phyloP scores from a whole-genome alignment of 2,329 filamentous ascomycete genomes.

The Fusarium sp. region DNA sequence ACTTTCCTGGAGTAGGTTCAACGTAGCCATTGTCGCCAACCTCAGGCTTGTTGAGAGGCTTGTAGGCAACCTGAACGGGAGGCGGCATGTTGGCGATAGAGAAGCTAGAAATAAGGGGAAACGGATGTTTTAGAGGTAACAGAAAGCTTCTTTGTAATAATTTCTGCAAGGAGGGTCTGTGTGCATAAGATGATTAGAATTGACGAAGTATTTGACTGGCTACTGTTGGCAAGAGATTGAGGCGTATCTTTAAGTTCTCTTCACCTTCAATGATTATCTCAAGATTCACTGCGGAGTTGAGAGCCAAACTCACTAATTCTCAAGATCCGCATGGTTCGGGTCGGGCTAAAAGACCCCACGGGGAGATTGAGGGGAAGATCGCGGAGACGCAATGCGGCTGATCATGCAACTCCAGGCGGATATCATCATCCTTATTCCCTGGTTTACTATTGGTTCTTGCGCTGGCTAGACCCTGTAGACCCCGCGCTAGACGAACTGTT shows the following conservation, averaged over 20 bases:
- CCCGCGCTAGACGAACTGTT: not conserved
- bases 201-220: not conserved
- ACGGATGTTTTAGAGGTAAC: not conserved
- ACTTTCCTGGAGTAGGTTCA: slow-evolving; percentile 26
- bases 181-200: not conserved
- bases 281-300: not conserved
- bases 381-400: slow-evolving; percentile 9
- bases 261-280: not conserved
- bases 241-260: slow-evolving; percentile 8
- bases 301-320: not conserved
- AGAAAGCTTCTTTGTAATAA: not conserved
- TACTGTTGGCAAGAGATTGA: not conserved
- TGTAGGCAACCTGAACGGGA: slow-evolving; percentile 38
- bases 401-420: not conserved
- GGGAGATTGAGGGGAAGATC: slow-evolving; percentile 22
- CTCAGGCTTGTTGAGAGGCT: slow-evolving; percentile 32
- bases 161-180: fast-evolving
- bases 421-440: not conserved
- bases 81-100: slow-evolving; percentile 16
- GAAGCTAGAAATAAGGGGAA: fast-evolving
- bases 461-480: not conserved
- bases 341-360: slow-evolving; percentile 14
- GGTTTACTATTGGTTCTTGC: not conserved
- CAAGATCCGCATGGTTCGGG: not conserved
- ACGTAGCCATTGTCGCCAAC: slow-evolving; percentile 34